Percentiles rank a stretch among this genome's conserved stretches.
Evolutionary conservation across 2,329 filamentous ascomycete genomes (phyloP).

Genomic region (Lachnellula willkommii): DNA sequence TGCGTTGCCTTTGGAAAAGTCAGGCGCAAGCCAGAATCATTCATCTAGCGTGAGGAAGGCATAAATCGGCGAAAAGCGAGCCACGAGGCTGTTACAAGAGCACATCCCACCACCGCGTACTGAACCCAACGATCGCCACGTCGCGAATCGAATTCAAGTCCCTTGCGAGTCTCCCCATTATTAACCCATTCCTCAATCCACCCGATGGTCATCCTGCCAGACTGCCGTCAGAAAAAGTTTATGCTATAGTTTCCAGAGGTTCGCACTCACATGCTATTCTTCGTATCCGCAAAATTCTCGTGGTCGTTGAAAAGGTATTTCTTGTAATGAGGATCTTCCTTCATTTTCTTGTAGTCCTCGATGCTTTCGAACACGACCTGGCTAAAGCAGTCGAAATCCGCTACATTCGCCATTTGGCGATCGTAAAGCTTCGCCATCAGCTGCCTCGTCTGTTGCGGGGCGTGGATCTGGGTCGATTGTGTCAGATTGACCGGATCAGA

Average conservation of each 20-base stretch:
- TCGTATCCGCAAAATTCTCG: slow-evolving; percentile 46
- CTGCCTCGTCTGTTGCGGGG: slow-evolving; percentile 31
- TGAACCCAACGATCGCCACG: too few relatives aligned
- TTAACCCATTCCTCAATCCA: slow-evolving; percentile 40
- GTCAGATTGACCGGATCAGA: background rate
- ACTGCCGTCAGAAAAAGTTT: background rate
- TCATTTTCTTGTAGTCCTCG: slow-evolving; percentile 44
- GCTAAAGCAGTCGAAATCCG: slow-evolving; percentile 46
- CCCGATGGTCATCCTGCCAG: slow-evolving; percentile 41
- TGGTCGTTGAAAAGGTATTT: slow-evolving; percentile 41
- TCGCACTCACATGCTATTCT: slow-evolving; percentile 30
- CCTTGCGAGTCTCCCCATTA: slow-evolving; percentile 26
- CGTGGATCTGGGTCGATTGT: slow-evolving; percentile 37
- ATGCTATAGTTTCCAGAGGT: background rate
- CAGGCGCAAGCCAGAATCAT: too few relatives aligned
- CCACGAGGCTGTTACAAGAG: too few relatives aligned
- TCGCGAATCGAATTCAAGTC: too few relatives aligned
- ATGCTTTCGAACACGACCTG: slow-evolving; percentile 42
- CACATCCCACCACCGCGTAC: too few relatives aligned
- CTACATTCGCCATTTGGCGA: slow-evolving; percentile 43
- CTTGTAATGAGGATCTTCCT: slow-evolving; percentile 45
- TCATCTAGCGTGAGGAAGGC: too few relatives aligned
- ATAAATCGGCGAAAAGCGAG: too few relatives aligned
- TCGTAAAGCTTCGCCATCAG: slow-evolving; percentile 41
- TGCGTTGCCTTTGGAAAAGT: too few relatives aligned